Conservation (phyloP, 2,329 filamentous ascomycete genomes). For the Penicillium olsonii region DNA sequence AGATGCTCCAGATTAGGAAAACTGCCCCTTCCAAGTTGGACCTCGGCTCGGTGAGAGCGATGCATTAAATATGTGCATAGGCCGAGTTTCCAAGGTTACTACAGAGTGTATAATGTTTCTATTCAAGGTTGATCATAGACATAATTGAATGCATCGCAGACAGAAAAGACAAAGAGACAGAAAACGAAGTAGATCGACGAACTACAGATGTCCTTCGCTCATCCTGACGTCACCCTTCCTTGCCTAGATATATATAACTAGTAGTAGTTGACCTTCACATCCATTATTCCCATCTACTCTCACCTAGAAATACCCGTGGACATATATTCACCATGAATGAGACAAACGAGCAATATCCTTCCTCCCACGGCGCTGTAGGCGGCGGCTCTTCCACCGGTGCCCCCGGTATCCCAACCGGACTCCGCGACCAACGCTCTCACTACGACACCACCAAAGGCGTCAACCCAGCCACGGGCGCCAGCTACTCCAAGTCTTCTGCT, state of each 20-base stretch:
- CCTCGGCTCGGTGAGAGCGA: slow-evolving; percentile 27
- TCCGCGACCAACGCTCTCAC: slow-evolving; percentile 15
- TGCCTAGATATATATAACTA: too few relatives aligned
- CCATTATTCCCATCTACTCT: too few relatives aligned
- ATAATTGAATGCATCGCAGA: too few relatives aligned
- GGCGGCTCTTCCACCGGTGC: slow-evolving; percentile 32
- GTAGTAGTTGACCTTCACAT: too few relatives aligned
- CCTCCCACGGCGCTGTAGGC: slow-evolving; percentile 9
- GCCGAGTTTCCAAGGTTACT: neutral
- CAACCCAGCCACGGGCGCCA: slow-evolving; percentile 30
- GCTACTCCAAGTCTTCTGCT: slow-evolving; percentile 17
- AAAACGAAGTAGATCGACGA: neutral
- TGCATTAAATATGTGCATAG: neutral
- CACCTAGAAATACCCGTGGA: too few relatives aligned
- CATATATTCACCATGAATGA: neutral
- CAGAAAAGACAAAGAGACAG: neutral
- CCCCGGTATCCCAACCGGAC: slow-evolving; percentile 23
- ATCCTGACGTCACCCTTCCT: slow-evolving; percentile 28
- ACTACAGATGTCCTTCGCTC: slow-evolving; percentile 4
- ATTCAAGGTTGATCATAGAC: too few relatives aligned
- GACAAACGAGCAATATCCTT: slow-evolving; percentile 14
- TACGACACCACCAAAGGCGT: slow-evolving; percentile 23
- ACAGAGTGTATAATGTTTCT: neutral
- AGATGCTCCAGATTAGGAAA: slow-evolving; percentile 28
- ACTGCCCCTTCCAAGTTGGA: slow-evolving; percentile 25